Evolutionary conservation across 75 land plant genomes (phyloP), one percentile per base, ranked within the genome.

Genomic region (Cupressus sempervirens): DNA sequence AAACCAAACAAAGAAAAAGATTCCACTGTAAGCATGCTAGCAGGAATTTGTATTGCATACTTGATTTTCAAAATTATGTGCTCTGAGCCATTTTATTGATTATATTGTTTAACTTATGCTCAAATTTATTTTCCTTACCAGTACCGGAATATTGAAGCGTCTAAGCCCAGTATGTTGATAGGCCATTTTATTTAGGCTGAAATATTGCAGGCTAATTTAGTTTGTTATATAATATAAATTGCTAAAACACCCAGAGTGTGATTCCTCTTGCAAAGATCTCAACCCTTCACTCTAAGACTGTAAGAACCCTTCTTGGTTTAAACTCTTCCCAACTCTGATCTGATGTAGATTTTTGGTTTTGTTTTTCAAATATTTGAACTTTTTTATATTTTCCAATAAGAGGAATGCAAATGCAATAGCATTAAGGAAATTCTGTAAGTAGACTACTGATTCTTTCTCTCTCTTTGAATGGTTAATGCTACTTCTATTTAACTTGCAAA

Each of bases 11-110:
- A 15, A 23, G 43, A 26, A 41, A 40, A 76, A 43, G n/a, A 34
- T 26, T 9, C 23, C 40, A 20, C 43, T 76, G 12, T 68, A 68
- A n/a, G 81, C 13, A 26, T 45, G 45, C 26, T 4, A 45, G 29
- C 3, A 45, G 81, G 81, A 79, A 45, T 79, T 45, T 79, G 30
- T 79, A 41, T 79, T 23, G 81, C 81, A 79, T 9, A 23, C 45
- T 79, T 20, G 30, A 79, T 46, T 45, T 43, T 79, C 50, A 11
- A 20, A 76, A 79, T 43, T 4, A 26, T 79, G 50, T 79, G 20
- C 10, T 26, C 48, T 3, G 1, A 34, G 7, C 40, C 5, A 14
- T 38, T 38, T 74, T 74, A 20, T 38, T 76, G 80, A 1, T 40
- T 76, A 18, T 41, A 40, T 40, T 9, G 20, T 43, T 77, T 77